Conservation (phyloP, 805 yeast genomes). For the Ogataea pignaliae region DNA sequence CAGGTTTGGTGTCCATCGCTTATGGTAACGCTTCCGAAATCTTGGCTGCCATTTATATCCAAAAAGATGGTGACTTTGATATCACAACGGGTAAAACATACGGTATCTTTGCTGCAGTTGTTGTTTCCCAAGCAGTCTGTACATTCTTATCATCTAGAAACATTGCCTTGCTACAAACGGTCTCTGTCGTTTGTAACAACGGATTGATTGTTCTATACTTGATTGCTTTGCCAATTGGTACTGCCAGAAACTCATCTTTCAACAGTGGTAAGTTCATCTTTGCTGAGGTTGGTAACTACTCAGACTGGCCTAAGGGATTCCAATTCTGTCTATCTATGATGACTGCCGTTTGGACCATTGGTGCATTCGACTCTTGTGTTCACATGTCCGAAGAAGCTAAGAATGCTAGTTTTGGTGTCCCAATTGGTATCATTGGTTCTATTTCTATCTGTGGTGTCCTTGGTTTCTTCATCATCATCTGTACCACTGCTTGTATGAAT, state of each 20-base stretch:
- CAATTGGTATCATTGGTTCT: slow-evolving; percentile 59
- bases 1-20: slow-evolving; percentile 63
- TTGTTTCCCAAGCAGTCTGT: slow-evolving; percentile 45
- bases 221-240: slow-evolving; percentile 65
- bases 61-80: slow-evolving; percentile 49
- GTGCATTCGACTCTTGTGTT: slow-evolving; percentile 67
- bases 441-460: slow-evolving; percentile 52
- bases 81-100: slow-evolving; percentile 52
- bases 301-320: slow-evolving; percentile 61
- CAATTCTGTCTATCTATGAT: slow-evolving; percentile 42
- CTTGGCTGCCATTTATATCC: slow-evolving; percentile 50
- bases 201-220: slow-evolving; percentile 48
- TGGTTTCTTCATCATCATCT: slow-evolving; percentile 54
- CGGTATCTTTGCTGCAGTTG: slow-evolving; percentile 63
- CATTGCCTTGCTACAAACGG: slow-evolving; percentile 55
- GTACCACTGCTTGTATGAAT: slow-evolving; percentile 50
- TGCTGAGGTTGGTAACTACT: slow-evolving; percentile 44
- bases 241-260: slow-evolving; percentile 34
- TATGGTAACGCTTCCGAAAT: slow-evolving; percentile 64
- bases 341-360: slow-evolving; percentile 74
- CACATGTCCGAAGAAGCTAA: slow-evolving; percentile 71
- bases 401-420: slow-evolving; percentile 59
- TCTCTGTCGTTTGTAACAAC: slow-evolving; percentile 52
- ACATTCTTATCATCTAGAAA: slow-evolving; percentile 55
- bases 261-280: slow-evolving; percentile 52